Conservation (phyloP, 805 yeast genomes). For the Isabelozyma pseudorhagii region DNA sequence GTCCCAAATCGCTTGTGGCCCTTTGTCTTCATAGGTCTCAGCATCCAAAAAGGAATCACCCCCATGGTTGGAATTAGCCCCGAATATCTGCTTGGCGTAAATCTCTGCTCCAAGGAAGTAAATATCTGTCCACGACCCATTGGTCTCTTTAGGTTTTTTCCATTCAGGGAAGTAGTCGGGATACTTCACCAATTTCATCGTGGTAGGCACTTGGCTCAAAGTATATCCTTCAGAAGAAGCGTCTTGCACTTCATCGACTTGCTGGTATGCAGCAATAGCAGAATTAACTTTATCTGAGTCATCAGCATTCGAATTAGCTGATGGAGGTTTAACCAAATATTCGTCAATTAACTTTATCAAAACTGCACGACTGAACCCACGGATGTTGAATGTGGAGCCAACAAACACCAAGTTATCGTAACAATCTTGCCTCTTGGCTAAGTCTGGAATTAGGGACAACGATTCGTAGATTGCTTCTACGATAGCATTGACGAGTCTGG, state of each 20-base stretch:
- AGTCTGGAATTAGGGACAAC: conserved; percentile 58
- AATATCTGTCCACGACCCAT: conserved; percentile 69
- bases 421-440: conserved; percentile 71
- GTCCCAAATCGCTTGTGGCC: conserved; percentile 85
- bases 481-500: conserved; percentile 52
- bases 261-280: conserved; percentile 43
- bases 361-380: conserved; percentile 73
- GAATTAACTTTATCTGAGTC: conserved; percentile 28
- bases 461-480: conserved; percentile 52
- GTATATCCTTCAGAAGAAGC: conserved; percentile 21
- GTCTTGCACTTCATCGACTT: conserved; percentile 32
- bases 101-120: conserved; percentile 85
- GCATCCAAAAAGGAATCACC: conserved; percentile 64
- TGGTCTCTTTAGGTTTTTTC: conserved; percentile 54
- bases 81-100: conserved; percentile 80
- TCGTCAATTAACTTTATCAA: conserved; percentile 55
- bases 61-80: conserved; percentile 50
- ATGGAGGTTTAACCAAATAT: conserved; percentile 43
- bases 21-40: conserved; percentile 70
- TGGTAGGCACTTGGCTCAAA: conserved; percentile 72
- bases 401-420: conserved; percentile 79
- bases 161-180: conserved; percentile 96
- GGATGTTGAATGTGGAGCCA: conserved; percentile 74
- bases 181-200: conserved; percentile 61
- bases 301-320: conserved; percentile 18